A percentile compares a stretch with the other conserved stretches of the same genome.
Conservation (phyloP, 306 rosid genomes). For the Malus domestica region DNA sequence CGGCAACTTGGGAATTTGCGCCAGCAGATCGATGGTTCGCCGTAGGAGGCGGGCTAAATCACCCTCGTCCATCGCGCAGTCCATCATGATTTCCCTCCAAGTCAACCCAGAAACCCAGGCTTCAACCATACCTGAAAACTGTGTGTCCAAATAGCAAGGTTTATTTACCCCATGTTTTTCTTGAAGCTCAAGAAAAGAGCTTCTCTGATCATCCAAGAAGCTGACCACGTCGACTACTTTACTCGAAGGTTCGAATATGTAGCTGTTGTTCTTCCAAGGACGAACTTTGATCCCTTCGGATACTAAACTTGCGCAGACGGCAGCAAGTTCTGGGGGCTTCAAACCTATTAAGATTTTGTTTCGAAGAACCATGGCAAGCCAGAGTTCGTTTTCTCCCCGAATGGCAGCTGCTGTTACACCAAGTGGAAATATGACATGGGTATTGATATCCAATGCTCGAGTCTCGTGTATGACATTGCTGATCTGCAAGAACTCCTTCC, state of each 20-base stretch:
- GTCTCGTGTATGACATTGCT: constrained; percentile 87
- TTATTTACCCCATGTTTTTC: constrained; percentile 70
- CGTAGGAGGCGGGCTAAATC: constrained; percentile 92
- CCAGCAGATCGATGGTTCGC: constrained; percentile 75
- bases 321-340: constrained; percentile 88
- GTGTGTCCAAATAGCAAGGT: constrained; percentile 68
- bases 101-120: constrained; percentile 98
- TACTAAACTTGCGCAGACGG: constrained; percentile 67
- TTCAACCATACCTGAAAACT: constrained; percentile 94
- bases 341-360: constrained; percentile 58
- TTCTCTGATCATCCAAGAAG: constrained; percentile 62
- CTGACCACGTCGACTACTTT: constrained; percentile 39
- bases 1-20: constrained; percentile 85
- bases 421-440: constrained; percentile 64
- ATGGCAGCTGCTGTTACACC: constrained; percentile 94
- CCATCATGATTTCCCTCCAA: constrained; percentile 98
- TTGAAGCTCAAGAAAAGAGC: constrained; percentile 45
- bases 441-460: constrained; percentile 72
- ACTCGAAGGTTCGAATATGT: constrained; percentile 63
- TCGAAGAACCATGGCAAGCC: constrained; percentile 95
- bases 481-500: constrained; percentile 94
- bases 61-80: constrained; percentile 97
- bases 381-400: constrained; percentile 93
- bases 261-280: constrained; percentile 70
- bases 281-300: constrained; percentile 89